phyloP scores from a whole-genome alignment of 1,284 basidiomycete genomes.

The Pseudozyma sp. region DNA sequence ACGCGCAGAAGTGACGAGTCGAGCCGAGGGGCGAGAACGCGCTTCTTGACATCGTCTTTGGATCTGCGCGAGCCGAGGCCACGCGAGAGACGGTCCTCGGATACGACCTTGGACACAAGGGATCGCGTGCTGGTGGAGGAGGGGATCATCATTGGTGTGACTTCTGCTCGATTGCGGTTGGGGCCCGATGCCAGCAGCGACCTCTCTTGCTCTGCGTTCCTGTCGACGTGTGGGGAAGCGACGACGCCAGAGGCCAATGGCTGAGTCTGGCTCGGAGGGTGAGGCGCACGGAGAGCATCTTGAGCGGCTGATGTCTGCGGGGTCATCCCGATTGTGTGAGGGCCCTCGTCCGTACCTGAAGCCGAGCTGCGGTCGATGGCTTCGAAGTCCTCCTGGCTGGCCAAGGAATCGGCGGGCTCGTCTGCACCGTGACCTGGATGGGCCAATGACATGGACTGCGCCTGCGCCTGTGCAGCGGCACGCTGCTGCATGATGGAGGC shows the following conservation, averaged over 20 bases:
- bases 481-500: conserved; percentile 61
- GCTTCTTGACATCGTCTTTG: conserved; percentile 38
- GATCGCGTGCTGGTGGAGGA: conserved; percentile 47
- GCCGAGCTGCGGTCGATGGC: conserved; percentile 51
- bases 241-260: conserved; percentile 21
- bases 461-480: conserved; percentile 55
- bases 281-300: conserved; percentile 17
- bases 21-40: conserved; percentile 48
- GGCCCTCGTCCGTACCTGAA: conserved; percentile 39
- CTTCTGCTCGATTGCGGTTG: conserved; percentile 38
- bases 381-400: conserved; percentile 45
- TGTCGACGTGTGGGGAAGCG: conserved; percentile 27
- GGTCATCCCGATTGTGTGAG: conserved; percentile 13
- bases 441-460: conserved; percentile 37
- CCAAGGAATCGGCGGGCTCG: conserved; percentile 17
- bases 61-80: conserved; percentile 26
- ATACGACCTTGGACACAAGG: conserved; percentile 28
- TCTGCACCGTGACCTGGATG: conserved; percentile 15
- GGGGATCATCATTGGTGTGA: conserved; percentile 38
- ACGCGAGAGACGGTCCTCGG: conserved; percentile 29
- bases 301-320: conserved; percentile 10
- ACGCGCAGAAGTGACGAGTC: conserved; percentile 58
- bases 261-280: conserved; percentile 16
- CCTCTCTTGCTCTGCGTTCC: conserved; percentile 33
- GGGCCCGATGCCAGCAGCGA: conserved; percentile 48